Percentiles rank a stretch among this genome's conserved stretches.
Evolutionary conservation across 805 yeast species (phyloP).

Genomic region (Wickerhamomyces silvicola): DNA sequence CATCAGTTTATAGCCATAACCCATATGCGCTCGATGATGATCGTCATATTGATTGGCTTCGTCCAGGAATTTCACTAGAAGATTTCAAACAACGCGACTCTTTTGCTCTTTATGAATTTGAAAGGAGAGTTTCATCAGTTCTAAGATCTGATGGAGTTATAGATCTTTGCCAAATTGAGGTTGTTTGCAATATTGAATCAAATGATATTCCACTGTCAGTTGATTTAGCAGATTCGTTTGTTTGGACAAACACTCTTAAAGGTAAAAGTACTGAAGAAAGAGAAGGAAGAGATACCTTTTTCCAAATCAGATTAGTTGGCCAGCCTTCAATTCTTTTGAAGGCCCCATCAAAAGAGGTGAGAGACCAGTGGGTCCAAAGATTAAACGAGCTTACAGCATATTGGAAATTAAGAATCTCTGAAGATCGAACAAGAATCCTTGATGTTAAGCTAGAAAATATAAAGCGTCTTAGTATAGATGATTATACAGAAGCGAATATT

Average conservation of each 20-base stretch:
- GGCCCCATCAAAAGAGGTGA: conserved; percentile 41
- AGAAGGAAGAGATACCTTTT: conserved; percentile 42
- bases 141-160: conserved; percentile 54
- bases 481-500: conserved; percentile 49
- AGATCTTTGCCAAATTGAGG: conserved; percentile 46
- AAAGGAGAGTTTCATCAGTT: conserved; percentile 52
- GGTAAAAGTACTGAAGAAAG: conserved; percentile 16
- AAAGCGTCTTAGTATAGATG: conserved; percentile 41
- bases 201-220: conserved; percentile 20
- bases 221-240: conserved; percentile 23
- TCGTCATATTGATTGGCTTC: conserved; percentile 61
- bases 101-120: conserved; percentile 57
- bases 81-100: conserved; percentile 46
- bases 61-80: conserved; percentile 25
- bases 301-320: conserved; percentile 44
- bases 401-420: conserved; percentile 48
- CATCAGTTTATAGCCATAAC: conserved; percentile 37
- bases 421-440: conserved; percentile 34
- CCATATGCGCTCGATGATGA: conserved; percentile 47
- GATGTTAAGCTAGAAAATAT: conserved; percentile 40
- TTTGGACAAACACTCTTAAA: conserved; percentile 23
- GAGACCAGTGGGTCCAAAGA: conserved; percentile 64
- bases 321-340: conserved; percentile 44
- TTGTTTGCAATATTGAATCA: conserved; percentile 29
- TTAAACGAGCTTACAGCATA: conserved; percentile 40